These are phyloP conservation scores for Euphorbia tirucalli DNA, from an alignment of 345 rosid genomes.

Conservation along the genomic window DNA sequence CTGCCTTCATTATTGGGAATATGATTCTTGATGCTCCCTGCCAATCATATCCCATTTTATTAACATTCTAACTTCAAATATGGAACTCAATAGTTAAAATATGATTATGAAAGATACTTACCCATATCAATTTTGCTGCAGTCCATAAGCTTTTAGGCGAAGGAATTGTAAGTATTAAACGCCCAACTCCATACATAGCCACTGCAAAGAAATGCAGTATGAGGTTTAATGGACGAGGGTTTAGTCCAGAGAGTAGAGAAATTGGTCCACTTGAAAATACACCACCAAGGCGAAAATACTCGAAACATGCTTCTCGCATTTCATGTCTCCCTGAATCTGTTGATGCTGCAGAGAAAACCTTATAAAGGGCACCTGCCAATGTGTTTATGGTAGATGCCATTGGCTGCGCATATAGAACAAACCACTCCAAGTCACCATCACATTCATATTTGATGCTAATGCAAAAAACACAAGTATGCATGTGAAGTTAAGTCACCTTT, in stretches of 20 bases:
- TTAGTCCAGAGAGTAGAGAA: conserved; percentile 45
- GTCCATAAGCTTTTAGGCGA: conserved; percentile 41
- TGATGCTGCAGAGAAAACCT: conserved; percentile 44
- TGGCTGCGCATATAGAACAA: conserved; percentile 38
- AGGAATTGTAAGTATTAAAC: conserved; percentile 41
- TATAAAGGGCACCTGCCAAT: conserved; percentile 25
- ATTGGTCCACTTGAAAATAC: conserved; percentile 38
- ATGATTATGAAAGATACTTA: no score
- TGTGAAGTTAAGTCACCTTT: conserved; percentile 31
- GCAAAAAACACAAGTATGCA: neutral
- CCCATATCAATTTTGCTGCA: conserved; percentile 39
- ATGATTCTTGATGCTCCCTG: no score
- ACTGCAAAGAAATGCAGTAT: conserved; percentile 47
- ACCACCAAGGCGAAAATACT: conserved; percentile 49
- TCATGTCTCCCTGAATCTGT: conserved; percentile 43
- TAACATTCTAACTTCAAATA: no score
- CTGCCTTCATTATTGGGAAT: no score
- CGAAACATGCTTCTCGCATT: conserved; percentile 51
- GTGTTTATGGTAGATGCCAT: conserved; percentile 46
- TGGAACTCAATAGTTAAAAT: no score
- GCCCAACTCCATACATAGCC: conserved; percentile 46
- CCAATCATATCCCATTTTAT: no score
- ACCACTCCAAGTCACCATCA: no score
- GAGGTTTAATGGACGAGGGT: conserved; percentile 41
- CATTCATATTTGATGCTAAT: no score